Evolutionary conservation across 129 eudicot species (phyloP).

Genomic region (Tanacetum coccineum): DNA sequence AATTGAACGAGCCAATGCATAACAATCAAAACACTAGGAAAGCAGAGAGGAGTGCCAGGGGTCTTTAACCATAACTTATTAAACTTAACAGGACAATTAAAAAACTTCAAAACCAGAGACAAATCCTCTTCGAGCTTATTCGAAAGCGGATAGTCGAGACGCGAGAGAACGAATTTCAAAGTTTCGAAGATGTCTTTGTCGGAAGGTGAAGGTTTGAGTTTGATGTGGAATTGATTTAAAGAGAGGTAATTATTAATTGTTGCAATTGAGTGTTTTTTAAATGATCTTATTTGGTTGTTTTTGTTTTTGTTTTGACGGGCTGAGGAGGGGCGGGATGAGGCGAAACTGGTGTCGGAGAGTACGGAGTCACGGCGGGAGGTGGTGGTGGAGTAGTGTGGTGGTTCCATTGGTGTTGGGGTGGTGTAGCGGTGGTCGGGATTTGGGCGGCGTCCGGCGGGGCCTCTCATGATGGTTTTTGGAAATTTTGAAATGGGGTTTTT

Average conservation of each 20-base stretch:
- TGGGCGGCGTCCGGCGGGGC: constrained; percentile 59
- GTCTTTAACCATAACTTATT: constrained; percentile 62
- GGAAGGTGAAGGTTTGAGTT: constrained; percentile 59
- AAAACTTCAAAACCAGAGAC: constrained; percentile 27
- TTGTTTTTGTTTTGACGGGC: constrained; percentile 13
- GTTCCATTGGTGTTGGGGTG: constrained; percentile 48
- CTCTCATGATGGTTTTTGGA: constrained; percentile 34
- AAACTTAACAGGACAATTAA: constrained; percentile 65
- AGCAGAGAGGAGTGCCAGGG: constrained; percentile 77
- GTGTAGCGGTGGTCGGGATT: constrained; percentile 10
- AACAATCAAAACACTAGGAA: constrained; percentile 60
- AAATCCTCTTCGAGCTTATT: constrained; percentile 64
- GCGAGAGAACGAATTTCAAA: constrained; percentile 51
- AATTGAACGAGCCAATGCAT: constrained; percentile 83
- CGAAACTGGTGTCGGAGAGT: constrained; percentile 82
- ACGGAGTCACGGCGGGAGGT: constrained; percentile 67
- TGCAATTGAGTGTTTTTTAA: constrained; percentile 47
- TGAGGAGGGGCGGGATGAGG: constrained; percentile 63
- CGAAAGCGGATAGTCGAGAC: constrained; percentile 36
- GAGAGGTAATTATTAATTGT: constrained; percentile 62
- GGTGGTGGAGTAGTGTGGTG: constrained; percentile 38
- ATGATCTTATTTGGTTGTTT: constrained; percentile 35
- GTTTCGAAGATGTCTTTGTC: constrained; percentile 62
- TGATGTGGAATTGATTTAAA: constrained; percentile 36
- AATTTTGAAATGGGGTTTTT: not conserved